A percentile compares a stretch with the other conserved stretches of the same genome.
These are phyloP conservation scores for Polytrichum commune DNA, from an alignment of 225 moss, liverwort and hornwort genomes.

Conservation along the genomic window DNA sequence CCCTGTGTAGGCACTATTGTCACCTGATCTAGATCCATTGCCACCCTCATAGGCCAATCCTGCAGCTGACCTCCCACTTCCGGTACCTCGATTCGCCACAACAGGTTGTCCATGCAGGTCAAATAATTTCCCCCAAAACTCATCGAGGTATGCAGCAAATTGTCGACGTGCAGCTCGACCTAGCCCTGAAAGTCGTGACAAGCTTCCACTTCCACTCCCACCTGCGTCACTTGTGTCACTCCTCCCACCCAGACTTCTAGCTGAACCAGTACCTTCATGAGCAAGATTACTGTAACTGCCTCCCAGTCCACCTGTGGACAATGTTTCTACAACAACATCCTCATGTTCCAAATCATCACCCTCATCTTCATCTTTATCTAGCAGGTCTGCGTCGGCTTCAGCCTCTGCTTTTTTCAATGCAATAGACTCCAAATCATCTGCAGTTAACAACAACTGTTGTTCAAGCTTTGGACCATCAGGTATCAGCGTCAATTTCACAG, in stretches of 20 bases:
- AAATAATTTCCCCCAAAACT: slow-evolving; percentile 77
- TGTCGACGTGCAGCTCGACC: slow-evolving; percentile 83
- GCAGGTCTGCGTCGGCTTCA: slow-evolving; percentile 71
- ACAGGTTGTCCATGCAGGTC: slow-evolving; percentile 79
- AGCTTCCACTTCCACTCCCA: slow-evolving; percentile 88
- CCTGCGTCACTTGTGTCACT: slow-evolving; percentile 70
- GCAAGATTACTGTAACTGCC: slow-evolving; percentile 39
- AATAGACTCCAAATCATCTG: slow-evolving; percentile 49
- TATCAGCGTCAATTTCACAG: neutral
- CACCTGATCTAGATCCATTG: slow-evolving; percentile 20
- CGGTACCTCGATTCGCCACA: slow-evolving; percentile 9
- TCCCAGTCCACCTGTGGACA: slow-evolving; percentile 33
- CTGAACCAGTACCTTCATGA: slow-evolving; percentile 59
- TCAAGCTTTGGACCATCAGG: slow-evolving; percentile 9
- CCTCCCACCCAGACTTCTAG: slow-evolving; percentile 55
- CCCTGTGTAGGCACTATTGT: slow-evolving; percentile 13
- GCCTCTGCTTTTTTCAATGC: slow-evolving; percentile 75
- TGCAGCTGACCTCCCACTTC: slow-evolving; percentile 18
- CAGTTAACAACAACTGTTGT: slow-evolving; percentile 21
- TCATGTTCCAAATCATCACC: slow-evolving; percentile 55
- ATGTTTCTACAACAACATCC: slow-evolving; percentile 41
- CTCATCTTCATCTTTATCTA: slow-evolving; percentile 69
- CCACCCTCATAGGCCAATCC: slow-evolving; percentile 15
- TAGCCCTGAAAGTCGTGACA: slow-evolving; percentile 76
- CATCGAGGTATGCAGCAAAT: slow-evolving; percentile 81